Percentiles rank a stretch among this genome's conserved stretches.
Evolutionary conservation across 2,329 filamentous ascomycete genomes (phyloP).

Genomic region (Aspergillus hiratsukae): DNA sequence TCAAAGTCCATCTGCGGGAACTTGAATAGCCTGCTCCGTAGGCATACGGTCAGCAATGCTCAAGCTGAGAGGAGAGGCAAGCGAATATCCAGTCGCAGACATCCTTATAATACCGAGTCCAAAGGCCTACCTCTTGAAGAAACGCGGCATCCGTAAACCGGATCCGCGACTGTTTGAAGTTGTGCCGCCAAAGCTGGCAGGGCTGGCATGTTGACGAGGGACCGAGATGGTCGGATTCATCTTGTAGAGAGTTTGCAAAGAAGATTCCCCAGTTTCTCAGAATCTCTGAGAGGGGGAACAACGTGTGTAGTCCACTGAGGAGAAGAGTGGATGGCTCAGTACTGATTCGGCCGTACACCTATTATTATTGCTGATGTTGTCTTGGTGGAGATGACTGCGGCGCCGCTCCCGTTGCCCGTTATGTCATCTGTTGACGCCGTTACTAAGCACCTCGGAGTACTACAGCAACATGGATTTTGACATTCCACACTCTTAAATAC

Average conservation of each 20-base stretch:
- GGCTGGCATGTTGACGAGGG: constrained; percentile 53
- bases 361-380: background rate
- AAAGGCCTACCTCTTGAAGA: constrained; percentile 55
- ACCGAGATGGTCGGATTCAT: constrained; percentile 61
- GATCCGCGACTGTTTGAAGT: constrained; percentile 48
- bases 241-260: constrained; percentile 13
- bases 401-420: background rate
- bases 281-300: background rate
- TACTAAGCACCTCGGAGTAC: background rate
- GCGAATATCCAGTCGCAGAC: background rate
- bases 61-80: background rate
- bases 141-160: constrained; percentile 58
- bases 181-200: constrained; percentile 50
- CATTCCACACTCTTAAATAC: background rate
- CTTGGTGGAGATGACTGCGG: background rate
- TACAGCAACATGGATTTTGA: too few relatives aligned
- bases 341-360: background rate
- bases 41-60: constrained; percentile 1
- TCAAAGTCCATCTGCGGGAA: constrained; percentile 72
- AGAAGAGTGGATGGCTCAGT: constrained; percentile 6
- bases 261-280: constrained; percentile 1
- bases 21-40: constrained; percentile 56
- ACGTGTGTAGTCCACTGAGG: background rate
- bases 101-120: background rate
- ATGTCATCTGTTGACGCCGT: background rate